Base-by-base conservation (phyloP, 2,329 filamentous ascomycete species). In the Setomelanomma holmii region DNA sequence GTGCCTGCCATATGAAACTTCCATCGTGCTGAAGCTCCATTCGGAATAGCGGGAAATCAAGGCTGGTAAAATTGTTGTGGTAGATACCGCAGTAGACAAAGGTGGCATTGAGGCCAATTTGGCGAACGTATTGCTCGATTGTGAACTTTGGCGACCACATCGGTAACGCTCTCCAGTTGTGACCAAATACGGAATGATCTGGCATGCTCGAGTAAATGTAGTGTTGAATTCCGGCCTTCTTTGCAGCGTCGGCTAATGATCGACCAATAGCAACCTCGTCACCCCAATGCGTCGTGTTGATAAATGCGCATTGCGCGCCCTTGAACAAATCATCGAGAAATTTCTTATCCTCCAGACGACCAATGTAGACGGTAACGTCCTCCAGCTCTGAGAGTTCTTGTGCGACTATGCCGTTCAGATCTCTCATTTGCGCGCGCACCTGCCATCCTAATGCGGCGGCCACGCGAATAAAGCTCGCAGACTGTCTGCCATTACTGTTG, bases 151-250 rank as follows among this genome's bases (percentile, higher is more conserved):
- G 88, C 4, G 90, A 87, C 93, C 95, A 99, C 46, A 96, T 83
- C 0, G 95, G 95, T 44, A 97, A 79, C 1, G 89, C 88, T 39
- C 89, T 91, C 91, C 92, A 96, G 46, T 76, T 75, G 22, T 86
- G 79, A 57, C 89, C 86, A 75, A 93, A 92, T 36, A 89, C 85
- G 14, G 89, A 88, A 75, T 98, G 93, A 67, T 98, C 93, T 4
- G 95, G 93, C 93, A 98, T 96, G 68, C 91, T 96, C 63, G 91
- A 96, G 78, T 97, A 99, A 72, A 99, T 85, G 75, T 92, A 97
- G 76, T 98, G 95, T 66, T 92, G 86, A 40, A 98, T 86, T 43
- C 90, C 87, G 34, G 89, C 89, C 65, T 84, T 87, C 74, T 95
- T 93, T 46, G 93, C 93, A 12, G 91, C 92, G 69, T 96, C 90